These are phyloP conservation scores for Aspergillus tubingensis DNA, from an alignment of 2,329 filamentous ascomycete genomes.

Conservation along the genomic window DNA sequence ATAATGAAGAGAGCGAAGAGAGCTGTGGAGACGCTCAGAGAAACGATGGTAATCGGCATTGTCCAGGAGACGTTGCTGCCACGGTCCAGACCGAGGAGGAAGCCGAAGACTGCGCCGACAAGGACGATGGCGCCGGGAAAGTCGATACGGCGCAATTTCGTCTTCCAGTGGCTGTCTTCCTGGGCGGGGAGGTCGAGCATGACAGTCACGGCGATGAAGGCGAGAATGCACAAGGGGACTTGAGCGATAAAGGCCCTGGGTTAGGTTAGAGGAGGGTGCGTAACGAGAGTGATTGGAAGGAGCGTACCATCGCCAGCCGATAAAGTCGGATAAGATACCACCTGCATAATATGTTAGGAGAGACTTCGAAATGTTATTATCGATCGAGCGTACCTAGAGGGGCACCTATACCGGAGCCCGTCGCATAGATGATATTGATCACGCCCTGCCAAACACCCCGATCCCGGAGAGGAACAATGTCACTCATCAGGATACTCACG, in stretches of 20 bases:
- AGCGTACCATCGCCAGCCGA: constrained; percentile 74
- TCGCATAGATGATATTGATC: constrained; percentile 71
- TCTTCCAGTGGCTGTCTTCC: constrained; percentile 63
- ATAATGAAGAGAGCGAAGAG: constrained; percentile 68
- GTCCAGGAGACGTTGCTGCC: constrained; percentile 73
- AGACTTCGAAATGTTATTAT: too few species aligned
- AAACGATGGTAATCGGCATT: constrained; percentile 58
- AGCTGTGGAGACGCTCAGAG: constrained; percentile 57
- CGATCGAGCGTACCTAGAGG: constrained; percentile 55
- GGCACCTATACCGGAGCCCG: constrained; percentile 68
- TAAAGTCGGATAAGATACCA: constrained; percentile 69
- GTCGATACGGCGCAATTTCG: constrained; percentile 69
- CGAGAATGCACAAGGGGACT: constrained; percentile 66
- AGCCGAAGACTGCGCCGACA: constrained; percentile 63
- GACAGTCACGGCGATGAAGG: constrained; percentile 65
- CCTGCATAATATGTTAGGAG: constrained; percentile 27
- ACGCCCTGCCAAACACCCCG: constrained; percentile 74
- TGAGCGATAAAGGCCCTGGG: constrained; percentile 70
- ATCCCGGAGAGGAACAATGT: constrained; percentile 69
- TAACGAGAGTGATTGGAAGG: not conserved
- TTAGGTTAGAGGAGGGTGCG: not conserved
- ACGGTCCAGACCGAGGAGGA: constrained; percentile 70
- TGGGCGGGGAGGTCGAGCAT: constrained; percentile 62
- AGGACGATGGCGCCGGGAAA: constrained; percentile 71
- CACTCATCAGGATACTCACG: constrained; percentile 68